Evolutionary conservation across 2,329 filamentous ascomycete species (phyloP).

Genomic region (Colletotrichum gloeosporioides): DNA sequence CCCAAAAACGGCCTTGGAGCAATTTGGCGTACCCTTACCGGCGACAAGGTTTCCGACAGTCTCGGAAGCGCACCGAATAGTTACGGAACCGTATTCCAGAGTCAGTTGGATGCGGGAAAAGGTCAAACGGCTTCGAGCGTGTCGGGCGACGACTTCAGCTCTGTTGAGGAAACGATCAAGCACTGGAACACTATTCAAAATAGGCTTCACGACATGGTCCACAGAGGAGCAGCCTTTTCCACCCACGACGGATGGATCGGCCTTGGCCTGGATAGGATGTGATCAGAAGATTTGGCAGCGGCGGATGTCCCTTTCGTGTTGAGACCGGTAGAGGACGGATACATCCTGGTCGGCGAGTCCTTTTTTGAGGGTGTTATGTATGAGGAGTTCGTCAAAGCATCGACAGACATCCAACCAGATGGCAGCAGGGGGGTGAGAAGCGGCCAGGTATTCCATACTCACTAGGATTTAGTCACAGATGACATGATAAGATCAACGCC

Average conservation of each 20-base stretch:
- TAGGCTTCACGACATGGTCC: neutral
- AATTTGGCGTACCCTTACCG: neutral
- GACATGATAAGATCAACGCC: neutral
- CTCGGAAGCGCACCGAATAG: neutral
- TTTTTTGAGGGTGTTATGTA: neutral
- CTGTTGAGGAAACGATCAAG: neutral
- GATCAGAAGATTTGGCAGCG: neutral
- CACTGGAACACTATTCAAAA: neutral
- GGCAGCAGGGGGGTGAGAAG: neutral
- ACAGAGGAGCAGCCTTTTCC: neutral
- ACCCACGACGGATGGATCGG: neutral
- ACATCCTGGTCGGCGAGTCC: neutral
- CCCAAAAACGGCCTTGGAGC: too few relatives aligned
- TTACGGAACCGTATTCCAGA: neutral
- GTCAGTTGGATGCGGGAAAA: neutral
- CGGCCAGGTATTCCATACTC: neutral
- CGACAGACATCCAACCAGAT: neutral
- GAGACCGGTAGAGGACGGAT: neutral
- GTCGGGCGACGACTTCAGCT: neutral
- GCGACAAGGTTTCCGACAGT: neutral
- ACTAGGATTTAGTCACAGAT: neutral
- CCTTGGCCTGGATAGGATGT: neutral
- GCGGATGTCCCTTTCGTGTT: neutral
- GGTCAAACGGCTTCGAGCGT: neutral
- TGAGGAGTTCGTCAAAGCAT: neutral